These are phyloP conservation scores for Dimocarpus longan DNA, from an alignment of 345 rosid species.

Conservation along the genomic window DNA sequence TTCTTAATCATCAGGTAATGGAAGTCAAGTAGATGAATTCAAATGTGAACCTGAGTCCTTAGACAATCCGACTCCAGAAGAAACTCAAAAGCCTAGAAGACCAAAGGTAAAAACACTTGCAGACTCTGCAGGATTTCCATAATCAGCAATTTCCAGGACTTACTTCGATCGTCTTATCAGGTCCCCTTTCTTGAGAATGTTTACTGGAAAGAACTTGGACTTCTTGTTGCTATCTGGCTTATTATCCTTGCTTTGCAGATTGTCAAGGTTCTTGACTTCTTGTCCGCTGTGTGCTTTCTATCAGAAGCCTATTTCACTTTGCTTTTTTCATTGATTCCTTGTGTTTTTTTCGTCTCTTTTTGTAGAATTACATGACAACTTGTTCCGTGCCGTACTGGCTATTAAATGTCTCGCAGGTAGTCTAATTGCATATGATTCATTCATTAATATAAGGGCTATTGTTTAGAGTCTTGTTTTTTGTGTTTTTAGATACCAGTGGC, in stretches of 20 bases:
- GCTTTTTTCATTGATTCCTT: background rate
- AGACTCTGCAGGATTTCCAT: background rate
- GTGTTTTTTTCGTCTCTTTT: background rate
- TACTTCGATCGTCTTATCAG: constrained; percentile 21
- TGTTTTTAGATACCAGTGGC: constrained; percentile 25
- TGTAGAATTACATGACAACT: constrained; percentile 37
- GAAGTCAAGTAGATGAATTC: constrained; percentile 26
- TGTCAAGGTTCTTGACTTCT: constrained; percentile 42
- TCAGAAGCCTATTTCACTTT: background rate
- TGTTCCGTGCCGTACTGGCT: constrained; percentile 48
- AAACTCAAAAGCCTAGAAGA: constrained; percentile 14
- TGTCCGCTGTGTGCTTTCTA: constrained; percentile 21
- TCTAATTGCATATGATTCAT: too few species aligned
- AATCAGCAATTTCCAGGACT: background rate
- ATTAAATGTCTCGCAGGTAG: constrained; percentile 39
- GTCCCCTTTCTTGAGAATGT: constrained; percentile 44
- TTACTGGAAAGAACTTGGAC: constrained; percentile 48
- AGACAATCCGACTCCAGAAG: constrained; percentile 5
- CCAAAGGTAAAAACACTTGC: constrained; percentile 26
- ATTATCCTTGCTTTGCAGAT: constrained; percentile 46
- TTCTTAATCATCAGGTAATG: constrained; percentile 21
- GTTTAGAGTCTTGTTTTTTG: background rate
- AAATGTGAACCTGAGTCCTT: constrained; percentile 24
- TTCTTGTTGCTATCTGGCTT: constrained; percentile 46
- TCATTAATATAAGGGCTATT: too few species aligned